Base-by-base conservation (phyloP, 306 rosid species). In the Arachis hypogaea region DNA sequence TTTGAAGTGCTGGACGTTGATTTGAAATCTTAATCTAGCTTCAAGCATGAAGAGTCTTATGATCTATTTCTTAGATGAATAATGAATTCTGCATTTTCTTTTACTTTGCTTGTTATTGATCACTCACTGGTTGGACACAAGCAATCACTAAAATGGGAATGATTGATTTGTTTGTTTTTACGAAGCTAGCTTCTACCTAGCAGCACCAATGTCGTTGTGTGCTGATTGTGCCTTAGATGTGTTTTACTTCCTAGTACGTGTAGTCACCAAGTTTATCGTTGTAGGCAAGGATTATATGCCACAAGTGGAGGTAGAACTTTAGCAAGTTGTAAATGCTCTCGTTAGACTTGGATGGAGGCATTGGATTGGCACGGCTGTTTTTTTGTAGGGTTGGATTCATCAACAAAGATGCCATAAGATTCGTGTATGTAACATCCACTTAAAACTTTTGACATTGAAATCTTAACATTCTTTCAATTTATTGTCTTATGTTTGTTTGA, bases 381-480 rank as follows among this genome's bases (percentile, higher is more conserved):
- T 89, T 74, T 74, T 77, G 8, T 91, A 91, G 92, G 98, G 98
- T 18, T 93, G 96, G 96, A 74, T 88, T 76, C 98, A 93, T 83
- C 98, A 93, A 71, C 63, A 3, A 1, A 81, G 65, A 11, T 91
- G 97, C 75, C 98, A 93, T 74, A 81, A 77, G 69, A 93, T 93
- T 86, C 97, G 91, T 66, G 98, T 93, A 88, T 56, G 91, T 64
- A 51, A 47, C 76, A 22, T 45, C 69, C 72, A 22, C 90, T 85
- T 76, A 36, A 67, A 30, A 30, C 3, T 30, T 30, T 63, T 77
- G 73, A 42, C 67, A 11, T 80, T 36, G 75, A 36, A 69, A 51
- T 70, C 61, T 4, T 66, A 50, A 59, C 57, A 79, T 66, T 67
- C 42, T 30, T 59, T 64, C 46, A 43, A 16, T 79, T 45, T 49